Conservation (phyloP, 1,284 basidiomycete species). For the Ustilago sp. region DNA sequence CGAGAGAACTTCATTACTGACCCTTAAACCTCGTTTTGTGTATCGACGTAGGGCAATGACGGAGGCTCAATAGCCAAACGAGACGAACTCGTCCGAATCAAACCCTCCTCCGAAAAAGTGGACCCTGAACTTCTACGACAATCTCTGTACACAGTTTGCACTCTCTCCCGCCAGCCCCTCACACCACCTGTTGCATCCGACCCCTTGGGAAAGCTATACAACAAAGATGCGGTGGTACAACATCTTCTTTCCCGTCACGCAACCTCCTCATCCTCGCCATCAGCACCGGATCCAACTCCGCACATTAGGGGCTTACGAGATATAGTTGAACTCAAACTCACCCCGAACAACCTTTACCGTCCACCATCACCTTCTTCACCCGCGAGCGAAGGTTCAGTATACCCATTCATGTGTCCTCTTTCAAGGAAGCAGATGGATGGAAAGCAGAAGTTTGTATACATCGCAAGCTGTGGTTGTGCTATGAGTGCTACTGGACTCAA, state of each 20-base stretch:
- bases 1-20: not conserved
- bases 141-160: constrained; percentile 61
- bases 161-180: constrained; percentile 56
- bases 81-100: constrained; percentile 63
- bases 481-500: constrained; percentile 60
- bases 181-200: constrained; percentile 59
- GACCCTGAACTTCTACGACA: constrained; percentile 56
- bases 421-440: constrained; percentile 65
- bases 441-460: constrained; percentile 60
- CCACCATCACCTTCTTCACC: constrained; percentile 25
- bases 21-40: not conserved
- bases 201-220: constrained; percentile 63
- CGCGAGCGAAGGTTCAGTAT: constrained; percentile 14
- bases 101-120: constrained; percentile 33
- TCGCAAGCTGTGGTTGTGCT: constrained; percentile 59
- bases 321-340: constrained; percentile 51
- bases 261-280: not conserved
- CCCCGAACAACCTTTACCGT: constrained; percentile 44
- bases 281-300: constrained; percentile 16
- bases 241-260: constrained; percentile 55
- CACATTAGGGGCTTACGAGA: constrained; percentile 64
- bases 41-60: constrained; percentile 59
- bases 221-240: constrained; percentile 64
- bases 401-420: constrained; percentile 64
- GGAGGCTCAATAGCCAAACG: constrained; percentile 66